Evolutionary conservation across 1,139 yeast species (phyloP).

Genomic region (Debaryomyces robertsiae): DNA sequence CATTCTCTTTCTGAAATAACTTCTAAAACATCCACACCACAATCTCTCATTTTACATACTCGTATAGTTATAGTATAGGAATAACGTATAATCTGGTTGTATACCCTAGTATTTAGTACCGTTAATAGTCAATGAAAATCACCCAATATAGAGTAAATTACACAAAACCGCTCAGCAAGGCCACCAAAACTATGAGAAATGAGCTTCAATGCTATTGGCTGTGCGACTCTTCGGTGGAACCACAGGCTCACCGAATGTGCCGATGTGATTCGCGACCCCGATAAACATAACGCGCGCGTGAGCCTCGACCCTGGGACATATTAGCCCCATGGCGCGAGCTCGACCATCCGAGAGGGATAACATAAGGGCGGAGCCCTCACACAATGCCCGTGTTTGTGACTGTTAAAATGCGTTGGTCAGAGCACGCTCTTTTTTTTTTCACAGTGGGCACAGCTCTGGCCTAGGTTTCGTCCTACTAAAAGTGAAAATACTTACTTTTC

Average conservation of each 20-base stretch:
- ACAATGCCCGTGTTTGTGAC: constrained; percentile 2
- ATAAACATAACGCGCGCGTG: no score
- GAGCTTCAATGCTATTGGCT: constrained; percentile 10
- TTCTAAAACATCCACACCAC: not conserved
- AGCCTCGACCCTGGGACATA: not conserved
- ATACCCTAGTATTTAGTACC: no score
- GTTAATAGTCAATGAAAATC: constrained; percentile 6
- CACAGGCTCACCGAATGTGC: not conserved
- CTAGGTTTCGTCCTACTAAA: constrained; percentile 4
- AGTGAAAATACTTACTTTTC: constrained; percentile 9
- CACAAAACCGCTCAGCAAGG: constrained; percentile 9
- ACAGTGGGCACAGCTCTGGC: constrained; percentile 2
- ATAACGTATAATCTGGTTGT: no score
- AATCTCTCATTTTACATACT: not conserved
- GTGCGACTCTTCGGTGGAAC: not conserved
- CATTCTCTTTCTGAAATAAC: no score
- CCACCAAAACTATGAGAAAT: constrained; percentile 3
- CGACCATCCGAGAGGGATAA: no score
- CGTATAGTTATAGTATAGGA: not conserved
- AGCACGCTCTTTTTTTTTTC: constrained; percentile 4
- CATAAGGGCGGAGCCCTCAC: no score
- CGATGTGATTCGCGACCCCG: not conserved
- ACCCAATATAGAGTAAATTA: constrained; percentile 11
- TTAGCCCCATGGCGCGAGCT: no score
- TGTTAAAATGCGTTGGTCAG: not conserved